These are phyloP conservation scores for Apiospora saccharicola DNA, from an alignment of 2,329 filamentous ascomycete genomes.

Conservation along the genomic window DNA sequence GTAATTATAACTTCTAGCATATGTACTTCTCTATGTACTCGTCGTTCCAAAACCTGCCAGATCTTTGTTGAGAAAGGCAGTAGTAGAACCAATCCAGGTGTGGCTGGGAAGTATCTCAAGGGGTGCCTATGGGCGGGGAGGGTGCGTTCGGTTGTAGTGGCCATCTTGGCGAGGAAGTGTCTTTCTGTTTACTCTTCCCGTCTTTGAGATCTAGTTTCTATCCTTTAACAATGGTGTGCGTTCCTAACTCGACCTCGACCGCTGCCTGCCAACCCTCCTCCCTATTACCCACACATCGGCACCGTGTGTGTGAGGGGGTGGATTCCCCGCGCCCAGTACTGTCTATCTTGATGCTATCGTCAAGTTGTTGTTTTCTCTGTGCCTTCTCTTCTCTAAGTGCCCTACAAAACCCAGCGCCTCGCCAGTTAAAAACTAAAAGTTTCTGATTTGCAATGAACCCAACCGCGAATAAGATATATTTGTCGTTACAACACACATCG, in stretches of 20 bases:
- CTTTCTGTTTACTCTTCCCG: slow-evolving; percentile 7
- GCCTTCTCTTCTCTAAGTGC: slow-evolving; percentile 6
- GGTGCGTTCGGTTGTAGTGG: neutral
- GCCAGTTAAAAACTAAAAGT: neutral
- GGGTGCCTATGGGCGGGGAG: neutral
- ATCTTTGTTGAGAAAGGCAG: neutral
- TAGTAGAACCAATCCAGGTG: neutral
- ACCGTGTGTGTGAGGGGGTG: neutral
- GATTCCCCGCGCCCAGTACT: slow-evolving; percentile 4
- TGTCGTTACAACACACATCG: neutral
- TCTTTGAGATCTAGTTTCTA: slow-evolving; percentile 8
- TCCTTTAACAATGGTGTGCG: neutral
- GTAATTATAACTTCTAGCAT: neutral
- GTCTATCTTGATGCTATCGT: slow-evolving; percentile 13
- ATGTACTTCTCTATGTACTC: neutral
- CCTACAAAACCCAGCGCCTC: slow-evolving; percentile 16
- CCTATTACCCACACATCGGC: neutral
- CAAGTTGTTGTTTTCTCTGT: neutral
- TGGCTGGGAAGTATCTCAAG: no score
- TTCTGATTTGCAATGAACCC: slow-evolving; percentile 16
- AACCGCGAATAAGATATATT: neutral
- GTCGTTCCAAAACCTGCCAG: neutral
- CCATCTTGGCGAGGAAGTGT: neutral
- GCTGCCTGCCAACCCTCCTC: neutral
- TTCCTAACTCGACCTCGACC: neutral